Percentiles rank a stretch among this genome's conserved stretches.
These are phyloP conservation scores for Dictyostelium brefeldianum DNA, from an alignment of 78 protist species.

Conservation along the genomic window DNA sequence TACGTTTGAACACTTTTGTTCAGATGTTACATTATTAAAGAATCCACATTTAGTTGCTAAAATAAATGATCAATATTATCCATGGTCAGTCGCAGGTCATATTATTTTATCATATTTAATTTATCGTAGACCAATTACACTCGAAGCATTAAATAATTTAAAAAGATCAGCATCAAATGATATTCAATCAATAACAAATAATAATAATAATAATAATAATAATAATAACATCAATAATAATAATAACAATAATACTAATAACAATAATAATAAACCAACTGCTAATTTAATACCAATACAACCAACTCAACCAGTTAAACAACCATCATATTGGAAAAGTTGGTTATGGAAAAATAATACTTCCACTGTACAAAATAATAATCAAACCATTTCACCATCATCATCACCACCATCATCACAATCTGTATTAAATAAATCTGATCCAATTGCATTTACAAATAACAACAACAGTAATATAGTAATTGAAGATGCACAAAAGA, in stretches of 20 bases:
- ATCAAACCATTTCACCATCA: constrained; percentile 12
- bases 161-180: constrained; percentile 30
- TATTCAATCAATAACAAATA: not conserved
- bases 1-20: constrained; percentile 62
- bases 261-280: not conserved
- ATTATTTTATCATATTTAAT: constrained; percentile 55
- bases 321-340: constrained; percentile 37
- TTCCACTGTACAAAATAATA: not conserved
- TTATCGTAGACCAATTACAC: constrained; percentile 47
- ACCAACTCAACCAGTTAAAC: not conserved
- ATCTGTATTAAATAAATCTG: not conserved
- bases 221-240: not conserved
- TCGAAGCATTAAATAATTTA: constrained; percentile 53
- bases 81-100: constrained; percentile 87
- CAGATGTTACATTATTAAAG: constrained; percentile 37
- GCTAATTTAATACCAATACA: not conserved
- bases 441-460: constrained; percentile 4
- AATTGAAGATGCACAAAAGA: constrained; percentile 10
- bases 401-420: constrained; percentile 8
- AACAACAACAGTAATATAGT: not conserved
- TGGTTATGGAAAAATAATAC: constrained; percentile 49
- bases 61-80: constrained; percentile 54
- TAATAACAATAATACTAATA: not conserved
- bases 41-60: constrained; percentile 76
- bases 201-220: not conserved